Conservation (phyloP, 2,329 filamentous ascomycete genomes). For the Aspergillus novoparasiticus region DNA sequence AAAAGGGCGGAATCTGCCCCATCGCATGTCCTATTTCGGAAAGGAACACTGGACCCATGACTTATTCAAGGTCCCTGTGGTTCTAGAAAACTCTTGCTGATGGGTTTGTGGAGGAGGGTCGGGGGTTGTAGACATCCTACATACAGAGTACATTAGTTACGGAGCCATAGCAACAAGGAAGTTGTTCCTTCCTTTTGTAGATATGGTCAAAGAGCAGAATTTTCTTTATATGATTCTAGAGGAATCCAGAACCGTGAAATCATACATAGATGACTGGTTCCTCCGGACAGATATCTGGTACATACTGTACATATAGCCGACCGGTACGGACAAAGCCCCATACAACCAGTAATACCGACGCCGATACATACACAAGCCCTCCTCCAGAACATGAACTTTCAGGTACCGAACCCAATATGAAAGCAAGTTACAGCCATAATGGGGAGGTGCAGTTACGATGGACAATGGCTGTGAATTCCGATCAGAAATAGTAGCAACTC, state of each 20-base stretch:
- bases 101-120: background rate
- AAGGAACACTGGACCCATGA: background rate
- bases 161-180: background rate
- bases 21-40: background rate
- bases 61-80: background rate
- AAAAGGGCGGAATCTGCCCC: background rate
- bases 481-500: background rate
- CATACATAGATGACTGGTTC: background rate
- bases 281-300: background rate
- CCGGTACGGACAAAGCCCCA: background rate
- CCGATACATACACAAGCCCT: background rate
- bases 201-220: background rate
- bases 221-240: background rate
- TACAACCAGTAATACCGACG: background rate
- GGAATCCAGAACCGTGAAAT: background rate
- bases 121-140: background rate
- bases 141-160: background rate
- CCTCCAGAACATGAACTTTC: background rate
- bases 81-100: background rate
- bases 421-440: background rate
- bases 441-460: background rate
- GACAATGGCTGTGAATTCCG: background rate
- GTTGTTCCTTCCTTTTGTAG: background rate
- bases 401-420: constrained; percentile 5
- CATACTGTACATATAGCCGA: background rate